These are phyloP conservation scores for Citrus unshiu DNA, from an alignment of 345 rosid genomes.

Conservation along the genomic window DNA sequence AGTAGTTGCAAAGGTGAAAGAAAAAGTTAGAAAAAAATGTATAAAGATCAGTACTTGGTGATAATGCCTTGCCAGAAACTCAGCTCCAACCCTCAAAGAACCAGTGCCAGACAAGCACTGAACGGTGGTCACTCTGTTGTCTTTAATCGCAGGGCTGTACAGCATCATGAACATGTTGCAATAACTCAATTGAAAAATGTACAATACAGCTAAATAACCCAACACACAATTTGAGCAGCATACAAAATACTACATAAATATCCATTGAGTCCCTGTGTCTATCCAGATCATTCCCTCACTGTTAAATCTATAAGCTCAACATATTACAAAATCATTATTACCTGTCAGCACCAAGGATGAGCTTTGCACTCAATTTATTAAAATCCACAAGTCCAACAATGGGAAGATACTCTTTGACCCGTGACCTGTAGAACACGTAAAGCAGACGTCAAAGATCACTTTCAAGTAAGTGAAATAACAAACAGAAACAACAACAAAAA, in stretches of 20 bases:
- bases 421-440: conserved; percentile 38
- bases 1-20: background rate
- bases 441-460: conserved; percentile 1
- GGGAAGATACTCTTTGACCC: conserved; percentile 92
- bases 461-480: background rate
- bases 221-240: background rate
- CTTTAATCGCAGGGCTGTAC: conserved; percentile 68
- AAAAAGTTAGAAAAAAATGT: background rate
- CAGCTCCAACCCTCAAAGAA: conserved; percentile 93
- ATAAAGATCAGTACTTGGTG: conserved; percentile 40
- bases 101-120: conserved; percentile 99
- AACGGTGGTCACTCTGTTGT: conserved; percentile 76
- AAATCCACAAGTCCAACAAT: conserved; percentile 86
- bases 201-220: background rate
- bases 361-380: conserved; percentile 88
- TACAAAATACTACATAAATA: background rate
- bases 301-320: background rate
- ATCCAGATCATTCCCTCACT: background rate
- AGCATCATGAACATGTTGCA: conserved; percentile 4
- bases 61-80: conserved; percentile 79
- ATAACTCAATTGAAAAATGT: background rate
- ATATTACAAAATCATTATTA: conserved; percentile 12
- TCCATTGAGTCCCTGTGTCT: background rate
- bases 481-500: background rate
- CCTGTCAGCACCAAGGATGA: conserved; percentile 87